These are phyloP conservation scores for Yueomyces sp. DNA, from an alignment of 805 yeast species.

Conservation along the genomic window DNA sequence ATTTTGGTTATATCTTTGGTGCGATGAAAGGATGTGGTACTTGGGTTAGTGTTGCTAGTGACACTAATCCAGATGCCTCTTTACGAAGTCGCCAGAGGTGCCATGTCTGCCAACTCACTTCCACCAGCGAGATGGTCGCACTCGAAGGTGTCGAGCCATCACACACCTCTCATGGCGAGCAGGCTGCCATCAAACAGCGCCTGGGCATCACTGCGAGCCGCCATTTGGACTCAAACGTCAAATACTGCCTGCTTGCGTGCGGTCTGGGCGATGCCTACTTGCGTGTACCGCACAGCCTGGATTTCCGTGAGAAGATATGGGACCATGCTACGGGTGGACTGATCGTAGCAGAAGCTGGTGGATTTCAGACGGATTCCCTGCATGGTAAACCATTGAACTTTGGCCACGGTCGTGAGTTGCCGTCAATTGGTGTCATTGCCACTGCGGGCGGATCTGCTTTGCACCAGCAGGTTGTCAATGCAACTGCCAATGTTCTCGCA, in stretches of 20 bases:
- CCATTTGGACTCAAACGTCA: conserved; percentile 90
- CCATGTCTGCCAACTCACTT: conserved; percentile 21
- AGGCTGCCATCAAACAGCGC: conserved; percentile 52
- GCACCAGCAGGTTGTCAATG: conserved; percentile 15
- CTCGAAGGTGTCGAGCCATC: conserved; percentile 88
- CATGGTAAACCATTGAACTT: conserved; percentile 64
- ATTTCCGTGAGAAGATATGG: conserved; percentile 86
- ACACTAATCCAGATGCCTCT: conserved; percentile 24
- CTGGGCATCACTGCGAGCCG: conserved; percentile 55
- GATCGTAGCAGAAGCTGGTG: conserved; percentile 82
- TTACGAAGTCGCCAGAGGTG: conserved; percentile 30
- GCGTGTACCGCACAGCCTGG: conserved; percentile 65
- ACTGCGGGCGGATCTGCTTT: conserved; percentile 29
- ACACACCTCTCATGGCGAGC: conserved; percentile 86
- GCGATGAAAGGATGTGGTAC: conserved; percentile 25
- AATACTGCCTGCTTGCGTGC: conserved; percentile 79
- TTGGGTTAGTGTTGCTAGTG: conserved; percentile 13
- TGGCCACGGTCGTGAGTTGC: conserved; percentile 69
- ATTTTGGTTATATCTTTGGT: conserved; percentile 23
- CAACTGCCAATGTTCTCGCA: conserved; percentile 13
- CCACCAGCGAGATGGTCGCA: conserved; percentile 18
- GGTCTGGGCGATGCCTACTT: conserved; percentile 90
- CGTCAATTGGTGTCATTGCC: conserved; percentile 89
- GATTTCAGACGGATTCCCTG: conserved; percentile 69
- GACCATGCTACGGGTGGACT: conserved; percentile 97